Evolutionary conservation across 306 rosid genomes (phyloP).

Genomic region (Pterocarpus santalinus): DNA sequence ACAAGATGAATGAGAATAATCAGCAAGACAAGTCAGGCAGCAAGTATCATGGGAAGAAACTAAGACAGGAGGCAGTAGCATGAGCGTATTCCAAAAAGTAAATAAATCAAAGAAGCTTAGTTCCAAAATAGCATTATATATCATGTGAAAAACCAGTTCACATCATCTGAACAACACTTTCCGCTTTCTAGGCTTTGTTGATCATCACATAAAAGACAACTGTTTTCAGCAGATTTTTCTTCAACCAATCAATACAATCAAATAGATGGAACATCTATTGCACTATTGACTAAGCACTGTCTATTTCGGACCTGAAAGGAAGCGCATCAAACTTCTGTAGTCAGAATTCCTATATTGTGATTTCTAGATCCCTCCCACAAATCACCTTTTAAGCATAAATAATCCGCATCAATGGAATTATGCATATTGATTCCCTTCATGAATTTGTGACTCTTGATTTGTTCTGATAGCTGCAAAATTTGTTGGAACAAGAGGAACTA

Average conservation of each 20-base stretch:
- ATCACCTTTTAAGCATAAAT: constrained; percentile 41
- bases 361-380: constrained; percentile 35
- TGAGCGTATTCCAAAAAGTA: neutral
- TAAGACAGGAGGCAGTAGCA: neutral
- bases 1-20: neutral
- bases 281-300: constrained; percentile 14
- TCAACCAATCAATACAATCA: constrained; percentile 31
- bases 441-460: constrained; percentile 34
- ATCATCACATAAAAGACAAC: constrained; percentile 12
- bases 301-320: constrained; percentile 24
- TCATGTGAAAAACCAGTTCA: constrained; percentile 21
- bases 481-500: constrained; percentile 18
- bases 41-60: neutral
- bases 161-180: constrained; percentile 1
- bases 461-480: constrained; percentile 35
- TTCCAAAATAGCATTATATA: constrained; percentile 2
- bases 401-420: constrained; percentile 38
- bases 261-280: constrained; percentile 22
- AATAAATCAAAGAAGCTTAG: neutral
- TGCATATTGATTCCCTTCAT: constrained; percentile 15
- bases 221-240: neutral
- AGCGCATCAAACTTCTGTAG: constrained; percentile 37
- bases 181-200: neutral
- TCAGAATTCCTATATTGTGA: constrained; percentile 37
- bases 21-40: constrained; percentile 7